Conservation (phyloP, 768 basidiomycete genomes). For the Leccinum olivaceopallidum region DNA sequence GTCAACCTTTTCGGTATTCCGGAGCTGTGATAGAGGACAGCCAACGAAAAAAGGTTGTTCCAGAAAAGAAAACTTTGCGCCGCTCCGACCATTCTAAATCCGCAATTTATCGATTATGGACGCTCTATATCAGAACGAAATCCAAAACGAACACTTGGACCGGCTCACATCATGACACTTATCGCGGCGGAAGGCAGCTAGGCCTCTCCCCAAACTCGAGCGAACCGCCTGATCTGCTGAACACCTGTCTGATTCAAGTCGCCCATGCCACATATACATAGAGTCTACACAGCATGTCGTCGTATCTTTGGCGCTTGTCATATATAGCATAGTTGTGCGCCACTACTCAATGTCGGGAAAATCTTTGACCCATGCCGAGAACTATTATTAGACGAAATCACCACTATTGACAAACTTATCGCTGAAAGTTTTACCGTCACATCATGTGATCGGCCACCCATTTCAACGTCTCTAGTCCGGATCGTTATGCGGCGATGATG, state of each 20-base stretch:
- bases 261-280: too few relatives aligned
- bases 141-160: neutral
- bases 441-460: neutral
- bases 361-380: too few relatives aligned
- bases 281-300: too few relatives aligned
- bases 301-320: too few relatives aligned
- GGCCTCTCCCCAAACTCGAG: neutral
- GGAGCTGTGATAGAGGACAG: neutral
- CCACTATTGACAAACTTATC: neutral
- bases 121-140: neutral
- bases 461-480: neutral
- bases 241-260: neutral
- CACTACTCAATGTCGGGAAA: too few relatives aligned
- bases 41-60: neutral
- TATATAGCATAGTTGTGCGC: too few relatives aligned
- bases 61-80: neutral
- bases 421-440: neutral
- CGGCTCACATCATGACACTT: neutral
- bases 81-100: neutral
- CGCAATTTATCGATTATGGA: neutral
- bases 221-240: neutral
- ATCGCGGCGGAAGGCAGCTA: neutral
- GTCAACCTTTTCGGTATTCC: neutral
- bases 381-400: too few relatives aligned
- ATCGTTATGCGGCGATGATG: too few relatives aligned